Conservation (phyloP, 192 early-diverging fungal species). For the Rhizophagus sp. region DNA sequence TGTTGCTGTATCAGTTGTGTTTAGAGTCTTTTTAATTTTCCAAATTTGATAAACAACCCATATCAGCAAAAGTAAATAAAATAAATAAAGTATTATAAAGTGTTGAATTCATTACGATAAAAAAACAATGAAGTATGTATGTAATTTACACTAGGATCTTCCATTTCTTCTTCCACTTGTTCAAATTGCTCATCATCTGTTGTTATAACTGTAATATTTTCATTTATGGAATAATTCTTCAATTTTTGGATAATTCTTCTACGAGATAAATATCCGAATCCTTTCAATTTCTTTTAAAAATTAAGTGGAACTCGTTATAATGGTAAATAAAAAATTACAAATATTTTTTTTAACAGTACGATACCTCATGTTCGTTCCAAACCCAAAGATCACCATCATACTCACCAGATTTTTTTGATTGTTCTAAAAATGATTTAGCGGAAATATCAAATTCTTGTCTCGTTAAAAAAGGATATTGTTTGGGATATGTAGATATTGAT, state of each 20-base stretch:
- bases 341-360: background rate
- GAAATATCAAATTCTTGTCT: constrained; percentile 22
- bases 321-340: background rate
- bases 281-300: constrained; percentile 24
- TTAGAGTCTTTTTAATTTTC: background rate
- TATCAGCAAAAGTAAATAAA: background rate
- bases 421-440: constrained; percentile 27
- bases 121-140: background rate
- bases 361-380: constrained; percentile 32
- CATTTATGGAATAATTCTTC: background rate
- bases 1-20: background rate
- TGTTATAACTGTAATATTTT: background rate
- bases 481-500: background rate
- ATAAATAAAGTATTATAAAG: background rate
- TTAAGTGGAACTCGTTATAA: background rate
- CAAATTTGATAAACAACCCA: background rate
- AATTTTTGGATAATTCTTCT: background rate
- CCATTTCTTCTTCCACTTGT: background rate
- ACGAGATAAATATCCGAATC: constrained; percentile 20
- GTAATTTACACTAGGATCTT: constrained; percentile 17
- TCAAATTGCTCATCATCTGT: background rate
- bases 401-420: constrained; percentile 11
- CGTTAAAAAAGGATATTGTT: constrained; percentile 29
- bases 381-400: constrained; percentile 8
- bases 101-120: no score